Percentiles rank a stretch among this genome's conserved stretches.
Conservation (phyloP, 805 yeast genomes). For the Teunomyces pallodes region DNA sequence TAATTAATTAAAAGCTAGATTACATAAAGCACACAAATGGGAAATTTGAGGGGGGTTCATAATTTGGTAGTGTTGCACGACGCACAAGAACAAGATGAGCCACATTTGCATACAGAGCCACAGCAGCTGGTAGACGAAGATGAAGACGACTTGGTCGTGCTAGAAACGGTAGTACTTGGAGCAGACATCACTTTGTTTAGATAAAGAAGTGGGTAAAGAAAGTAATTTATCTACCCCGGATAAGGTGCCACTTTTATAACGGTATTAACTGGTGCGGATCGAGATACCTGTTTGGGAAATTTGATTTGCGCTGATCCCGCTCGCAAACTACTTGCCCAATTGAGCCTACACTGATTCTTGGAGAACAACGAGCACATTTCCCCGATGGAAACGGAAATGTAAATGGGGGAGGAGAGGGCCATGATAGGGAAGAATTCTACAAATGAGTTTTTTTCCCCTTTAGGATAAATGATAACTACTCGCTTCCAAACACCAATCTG, state of each 20-base stretch:
- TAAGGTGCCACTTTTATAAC: neutral
- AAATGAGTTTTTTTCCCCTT: neutral
- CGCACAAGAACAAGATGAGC: constrained; percentile 37
- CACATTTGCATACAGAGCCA: constrained; percentile 41
- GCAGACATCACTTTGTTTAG: neutral
- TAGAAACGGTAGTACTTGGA: constrained; percentile 2
- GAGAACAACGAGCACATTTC: neutral
- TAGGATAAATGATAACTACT: neutral
- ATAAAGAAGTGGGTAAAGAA: constrained; percentile 6
- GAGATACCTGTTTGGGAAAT: neutral
- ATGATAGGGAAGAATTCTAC: neutral
- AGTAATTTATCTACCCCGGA: neutral
- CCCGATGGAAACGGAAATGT: neutral
- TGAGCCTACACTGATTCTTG: neutral
- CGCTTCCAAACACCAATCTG: neutral
- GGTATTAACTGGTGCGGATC: neutral
- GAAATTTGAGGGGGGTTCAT: constrained; percentile 9
- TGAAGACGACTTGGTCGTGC: constrained; percentile 16
- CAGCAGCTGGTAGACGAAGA: constrained; percentile 26
- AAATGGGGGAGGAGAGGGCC: neutral
- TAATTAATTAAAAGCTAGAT: no score
- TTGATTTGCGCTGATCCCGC: constrained; percentile 1
- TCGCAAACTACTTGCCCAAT: neutral
- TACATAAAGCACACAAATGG: neutral
- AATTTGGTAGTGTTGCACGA: constrained; percentile 44